Conservation (phyloP, 1,284 basidiomycete species). For the Termitomyces sp. region DNA sequence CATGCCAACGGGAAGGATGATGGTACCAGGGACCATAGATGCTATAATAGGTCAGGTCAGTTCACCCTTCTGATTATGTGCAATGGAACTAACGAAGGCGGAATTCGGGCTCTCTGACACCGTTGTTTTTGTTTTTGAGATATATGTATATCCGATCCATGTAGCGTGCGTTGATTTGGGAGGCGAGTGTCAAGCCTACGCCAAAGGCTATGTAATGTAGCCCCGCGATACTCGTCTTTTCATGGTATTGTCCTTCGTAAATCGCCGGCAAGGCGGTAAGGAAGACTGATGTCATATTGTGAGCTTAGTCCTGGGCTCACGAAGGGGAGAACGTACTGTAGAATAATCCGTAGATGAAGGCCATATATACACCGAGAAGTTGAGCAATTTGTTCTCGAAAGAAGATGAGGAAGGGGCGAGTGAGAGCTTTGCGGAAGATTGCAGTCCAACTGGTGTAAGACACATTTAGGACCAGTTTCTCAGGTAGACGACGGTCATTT, state of each 20-base stretch:
- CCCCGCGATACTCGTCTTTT: constrained; percentile 52
- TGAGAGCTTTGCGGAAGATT: constrained; percentile 35
- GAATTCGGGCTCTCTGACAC: constrained; percentile 55
- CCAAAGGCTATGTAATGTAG: constrained; percentile 63
- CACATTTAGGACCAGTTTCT: not conserved
- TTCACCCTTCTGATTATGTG: not conserved
- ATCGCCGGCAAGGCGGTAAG: constrained; percentile 64
- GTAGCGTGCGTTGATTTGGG: constrained; percentile 55
- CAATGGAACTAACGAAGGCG: constrained; percentile 34
- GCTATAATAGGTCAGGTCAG: constrained; percentile 4
- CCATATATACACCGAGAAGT: constrained; percentile 39
- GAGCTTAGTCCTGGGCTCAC: not conserved
- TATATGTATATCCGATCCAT: constrained; percentile 52
- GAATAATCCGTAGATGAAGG: constrained; percentile 42
- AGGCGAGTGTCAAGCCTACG: constrained; percentile 43
- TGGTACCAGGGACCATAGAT: constrained; percentile 22
- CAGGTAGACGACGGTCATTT: constrained; percentile 16
- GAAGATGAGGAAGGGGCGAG: constrained; percentile 37
- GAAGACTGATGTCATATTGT: constrained; percentile 33
- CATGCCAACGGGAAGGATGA: constrained; percentile 54
- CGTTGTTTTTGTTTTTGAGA: constrained; percentile 45
- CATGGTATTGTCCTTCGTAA: constrained; percentile 46
- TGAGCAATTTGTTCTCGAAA: constrained; percentile 36
- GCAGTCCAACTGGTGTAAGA: constrained; percentile 32
- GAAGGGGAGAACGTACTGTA: constrained; percentile 38